These are phyloP conservation scores for Datisca glomerata DNA, from an alignment of 306 rosid species.

Conservation along the genomic window DNA sequence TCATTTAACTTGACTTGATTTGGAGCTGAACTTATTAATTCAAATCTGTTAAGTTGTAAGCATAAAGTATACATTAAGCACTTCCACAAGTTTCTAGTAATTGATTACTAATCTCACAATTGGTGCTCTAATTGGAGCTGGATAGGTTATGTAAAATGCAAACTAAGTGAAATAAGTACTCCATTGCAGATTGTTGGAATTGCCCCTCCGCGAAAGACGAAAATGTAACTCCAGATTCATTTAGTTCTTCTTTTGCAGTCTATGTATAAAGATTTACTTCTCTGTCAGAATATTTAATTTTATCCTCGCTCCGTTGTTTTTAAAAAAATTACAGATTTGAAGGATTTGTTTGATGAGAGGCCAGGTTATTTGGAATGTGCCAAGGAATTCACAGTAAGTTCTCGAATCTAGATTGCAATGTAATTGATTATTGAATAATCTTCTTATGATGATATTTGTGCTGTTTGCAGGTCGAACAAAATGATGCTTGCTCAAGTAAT, in stretches of 20 bases:
- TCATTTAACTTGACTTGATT: too few relatives aligned
- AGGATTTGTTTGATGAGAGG: conserved; percentile 63
- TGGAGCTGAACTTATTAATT: too few relatives aligned
- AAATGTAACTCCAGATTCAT: conserved; percentile 53
- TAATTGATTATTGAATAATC: background rate
- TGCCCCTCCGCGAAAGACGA: conserved; percentile 66
- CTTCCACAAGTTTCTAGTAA: too few relatives aligned
- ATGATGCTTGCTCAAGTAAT: conserved; percentile 46
- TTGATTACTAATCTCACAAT: too few relatives aligned
- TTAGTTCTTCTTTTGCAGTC: conserved; percentile 5
- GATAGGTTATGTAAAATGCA: conserved; percentile 5
- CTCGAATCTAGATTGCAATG: conserved; percentile 9
- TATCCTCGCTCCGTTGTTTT: conserved; percentile 4
- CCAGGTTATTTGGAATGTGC: conserved; percentile 73
- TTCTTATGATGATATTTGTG: too few relatives aligned
- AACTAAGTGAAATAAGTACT: conserved; percentile 21
- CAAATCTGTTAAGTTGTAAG: too few relatives aligned
- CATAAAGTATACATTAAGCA: too few relatives aligned
- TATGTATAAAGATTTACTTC: conserved; percentile 3
- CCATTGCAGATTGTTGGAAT: conserved; percentile 59
- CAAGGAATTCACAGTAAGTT: conserved; percentile 62
- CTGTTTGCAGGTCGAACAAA: conserved; percentile 72
- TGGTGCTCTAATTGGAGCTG: too few relatives aligned
- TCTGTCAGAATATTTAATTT: background rate
- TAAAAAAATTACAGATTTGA: conserved; percentile 42